Conservation (phyloP, 441 rosid genomes). For the Syzygium syzygioides region DNA sequence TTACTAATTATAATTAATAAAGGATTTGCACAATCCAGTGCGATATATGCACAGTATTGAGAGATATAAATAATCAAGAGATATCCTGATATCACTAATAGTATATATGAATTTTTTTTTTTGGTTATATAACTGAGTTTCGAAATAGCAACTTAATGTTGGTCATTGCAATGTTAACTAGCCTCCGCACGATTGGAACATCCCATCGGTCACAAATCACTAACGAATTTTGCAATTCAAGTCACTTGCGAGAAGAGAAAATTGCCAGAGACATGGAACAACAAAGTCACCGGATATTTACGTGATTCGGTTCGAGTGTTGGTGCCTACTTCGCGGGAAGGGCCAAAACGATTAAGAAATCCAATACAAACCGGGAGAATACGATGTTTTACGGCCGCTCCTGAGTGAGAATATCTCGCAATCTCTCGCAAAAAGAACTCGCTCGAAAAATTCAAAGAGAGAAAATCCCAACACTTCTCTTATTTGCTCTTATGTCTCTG, state of each 20-base stretch:
- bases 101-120: not conserved
- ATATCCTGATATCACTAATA: accelerated
- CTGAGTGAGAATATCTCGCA: not conserved
- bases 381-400: not conserved
- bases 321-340: not conserved
- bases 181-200: not conserved
- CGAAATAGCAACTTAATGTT: not conserved
- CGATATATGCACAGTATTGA: accelerated
- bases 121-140: not conserved
- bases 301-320: not conserved
- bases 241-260: accelerated
- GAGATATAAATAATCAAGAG: accelerated
- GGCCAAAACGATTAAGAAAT: not conserved
- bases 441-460: not conserved
- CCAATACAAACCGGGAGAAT: accelerated
- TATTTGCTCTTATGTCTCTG: not conserved
- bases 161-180: not conserved
- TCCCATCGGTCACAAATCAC: not conserved
- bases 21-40: accelerated
- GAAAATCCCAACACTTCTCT: not conserved
- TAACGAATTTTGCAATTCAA: not conserved
- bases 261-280: not conserved
- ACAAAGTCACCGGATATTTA: not conserved
- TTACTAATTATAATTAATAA: accelerated
- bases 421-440: not conserved